Percentiles rank a stretch among this genome's conserved stretches.
These are phyloP conservation scores for Rosa multiflora DNA, from an alignment of 306 rosid species.

Conservation along the genomic window DNA sequence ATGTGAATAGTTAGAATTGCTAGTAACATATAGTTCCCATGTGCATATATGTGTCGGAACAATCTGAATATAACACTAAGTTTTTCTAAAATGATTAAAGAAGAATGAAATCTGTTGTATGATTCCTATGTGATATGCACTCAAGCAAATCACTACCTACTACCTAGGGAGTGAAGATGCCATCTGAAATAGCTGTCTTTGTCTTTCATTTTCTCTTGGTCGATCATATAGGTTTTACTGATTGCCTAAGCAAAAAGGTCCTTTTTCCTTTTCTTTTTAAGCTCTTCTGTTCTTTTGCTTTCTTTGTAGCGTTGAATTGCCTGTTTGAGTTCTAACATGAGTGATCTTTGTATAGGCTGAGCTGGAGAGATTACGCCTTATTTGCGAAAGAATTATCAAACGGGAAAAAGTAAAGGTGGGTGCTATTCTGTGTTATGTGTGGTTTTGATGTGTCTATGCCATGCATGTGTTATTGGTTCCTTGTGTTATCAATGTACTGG, in stretches of 20 bases:
- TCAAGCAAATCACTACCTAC: background rate
- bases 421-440: background rate
- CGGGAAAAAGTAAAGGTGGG: constrained; percentile 94
- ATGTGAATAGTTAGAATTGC: background rate
- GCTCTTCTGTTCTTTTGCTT: background rate
- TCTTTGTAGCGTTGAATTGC: constrained; percentile 6
- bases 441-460: background rate
- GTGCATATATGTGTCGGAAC: background rate
- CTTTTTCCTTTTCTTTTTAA: background rate
- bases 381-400: constrained; percentile 91
- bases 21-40: background rate
- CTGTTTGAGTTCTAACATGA: constrained; percentile 9
- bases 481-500: background rate
- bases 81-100: background rate
- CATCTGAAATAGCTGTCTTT: background rate
- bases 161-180: background rate
- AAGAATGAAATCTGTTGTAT: background rate
- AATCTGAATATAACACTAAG: background rate
- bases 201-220: background rate
- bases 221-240: background rate
- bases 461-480: background rate
- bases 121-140: background rate
- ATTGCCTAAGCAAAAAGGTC: background rate
- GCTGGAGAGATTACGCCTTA: constrained; percentile 89
- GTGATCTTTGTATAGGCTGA: constrained; percentile 71